phyloP scores from a whole-genome alignment of 208 protist species.

The Crithidia fasciculata region DNA sequence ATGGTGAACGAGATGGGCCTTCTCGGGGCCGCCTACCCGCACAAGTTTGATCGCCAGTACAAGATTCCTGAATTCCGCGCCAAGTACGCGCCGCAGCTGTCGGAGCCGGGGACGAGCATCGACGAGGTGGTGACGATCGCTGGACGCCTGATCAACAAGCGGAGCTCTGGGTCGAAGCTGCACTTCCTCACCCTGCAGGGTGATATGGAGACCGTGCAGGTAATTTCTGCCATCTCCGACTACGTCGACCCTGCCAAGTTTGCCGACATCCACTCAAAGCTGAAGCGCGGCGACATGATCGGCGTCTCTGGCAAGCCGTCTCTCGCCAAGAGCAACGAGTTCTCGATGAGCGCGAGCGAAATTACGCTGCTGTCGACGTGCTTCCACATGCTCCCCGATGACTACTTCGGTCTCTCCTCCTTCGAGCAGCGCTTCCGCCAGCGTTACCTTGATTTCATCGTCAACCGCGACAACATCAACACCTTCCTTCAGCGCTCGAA shows the following conservation, averaged over 20 bases:
- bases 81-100: slow-evolving; percentile 73
- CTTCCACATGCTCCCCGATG: slow-evolving; percentile 98
- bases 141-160: slow-evolving; percentile 85
- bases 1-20: slow-evolving; percentile 90
- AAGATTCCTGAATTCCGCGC: slow-evolving; percentile 89
- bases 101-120: slow-evolving; percentile 46
- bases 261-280: slow-evolving; percentile 70
- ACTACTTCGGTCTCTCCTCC: slow-evolving; percentile 93
- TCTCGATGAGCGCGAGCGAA: slow-evolving; percentile 86
- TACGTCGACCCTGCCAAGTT: slow-evolving; percentile 86
- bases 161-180: slow-evolving; percentile 93
- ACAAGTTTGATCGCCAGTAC: slow-evolving; percentile 95
- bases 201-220: slow-evolving; percentile 95
- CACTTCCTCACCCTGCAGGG: slow-evolving; percentile 97
- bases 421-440: slow-evolving; percentile 96
- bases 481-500: slow-evolving; percentile 95
- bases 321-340: slow-evolving; percentile 90
- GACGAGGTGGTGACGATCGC: slow-evolving; percentile 86
- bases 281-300: slow-evolving; percentile 99
- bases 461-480: slow-evolving; percentile 95
- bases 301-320: slow-evolving; percentile 94
- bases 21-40: slow-evolving; percentile 95
- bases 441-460: slow-evolving; percentile 99
- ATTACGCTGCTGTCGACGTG: slow-evolving; percentile 96
- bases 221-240: slow-evolving; percentile 78